These are phyloP conservation scores for Coniosporium tulheliwenetii DNA, from an alignment of 2,329 filamentous ascomycete species.

Conservation along the genomic window DNA sequence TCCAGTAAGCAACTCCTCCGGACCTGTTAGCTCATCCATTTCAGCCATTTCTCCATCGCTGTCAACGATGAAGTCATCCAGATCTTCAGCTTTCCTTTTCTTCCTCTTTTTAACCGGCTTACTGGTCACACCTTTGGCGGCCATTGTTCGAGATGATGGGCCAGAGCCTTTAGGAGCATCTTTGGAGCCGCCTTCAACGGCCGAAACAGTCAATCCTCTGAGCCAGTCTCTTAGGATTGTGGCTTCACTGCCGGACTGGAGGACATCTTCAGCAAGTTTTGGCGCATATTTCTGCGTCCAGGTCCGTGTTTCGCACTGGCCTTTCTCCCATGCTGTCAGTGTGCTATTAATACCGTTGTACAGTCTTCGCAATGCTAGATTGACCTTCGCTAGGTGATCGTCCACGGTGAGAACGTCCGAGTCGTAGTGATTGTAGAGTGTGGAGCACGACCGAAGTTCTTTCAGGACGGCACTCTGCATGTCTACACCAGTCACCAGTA, in stretches of 20 bases:
- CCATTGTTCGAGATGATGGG: too few relatives aligned
- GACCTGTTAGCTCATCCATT: constrained; percentile 47
- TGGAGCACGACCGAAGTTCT: constrained; percentile 4
- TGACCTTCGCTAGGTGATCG: constrained; percentile 12
- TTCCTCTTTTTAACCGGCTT: constrained; percentile 42
- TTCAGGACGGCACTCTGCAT: constrained; percentile 22
- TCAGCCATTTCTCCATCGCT: constrained; percentile 60
- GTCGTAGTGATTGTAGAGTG: not conserved
- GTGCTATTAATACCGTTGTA: constrained; percentile 43
- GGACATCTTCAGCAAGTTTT: constrained; percentile 47
- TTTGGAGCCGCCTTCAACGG: constrained; percentile 48
- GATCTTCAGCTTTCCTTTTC: constrained; percentile 46
- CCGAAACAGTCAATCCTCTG: constrained; percentile 54
- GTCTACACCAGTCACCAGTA: constrained; percentile 17
- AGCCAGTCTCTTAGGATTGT: constrained; percentile 68
- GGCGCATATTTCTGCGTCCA: constrained; percentile 87
- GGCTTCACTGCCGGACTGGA: constrained; percentile 60
- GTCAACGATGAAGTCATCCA: constrained; percentile 67
- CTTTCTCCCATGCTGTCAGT: constrained; percentile 67
- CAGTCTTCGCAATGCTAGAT: constrained; percentile 45
- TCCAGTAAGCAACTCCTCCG: constrained; percentile 25
- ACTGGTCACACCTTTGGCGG: constrained; percentile 1
- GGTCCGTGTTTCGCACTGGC: constrained; percentile 52
- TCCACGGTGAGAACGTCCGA: constrained; percentile 4
- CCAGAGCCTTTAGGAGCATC: constrained; percentile 11